Evolutionary conservation across 306 rosid genomes (phyloP).

Genomic region (Prunus kanzakura): DNA sequence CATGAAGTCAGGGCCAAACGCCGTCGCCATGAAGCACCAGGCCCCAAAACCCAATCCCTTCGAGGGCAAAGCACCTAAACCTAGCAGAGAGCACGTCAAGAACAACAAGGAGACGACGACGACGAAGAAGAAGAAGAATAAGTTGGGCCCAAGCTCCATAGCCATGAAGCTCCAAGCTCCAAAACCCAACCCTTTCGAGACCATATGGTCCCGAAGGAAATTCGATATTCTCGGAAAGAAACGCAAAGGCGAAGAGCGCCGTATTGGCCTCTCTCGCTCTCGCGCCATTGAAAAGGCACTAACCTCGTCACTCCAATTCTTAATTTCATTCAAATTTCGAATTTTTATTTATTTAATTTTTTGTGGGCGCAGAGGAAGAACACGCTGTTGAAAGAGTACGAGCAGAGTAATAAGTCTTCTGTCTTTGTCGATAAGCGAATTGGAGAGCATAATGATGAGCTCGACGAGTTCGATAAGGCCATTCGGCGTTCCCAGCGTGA

Average conservation of each 20-base stretch:
- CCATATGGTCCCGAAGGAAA: slow-evolving; percentile 72
- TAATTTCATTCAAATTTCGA: background rate
- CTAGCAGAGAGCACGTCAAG: background rate
- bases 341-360: background rate
- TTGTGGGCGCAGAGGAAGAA: slow-evolving; percentile 60
- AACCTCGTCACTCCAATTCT: background rate
- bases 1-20: slow-evolving; percentile 44
- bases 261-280: slow-evolving; percentile 76
- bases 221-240: slow-evolving; percentile 79
- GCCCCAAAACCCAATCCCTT: slow-evolving; percentile 53
- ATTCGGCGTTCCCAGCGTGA: slow-evolving; percentile 81
- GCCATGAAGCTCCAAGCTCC: slow-evolving; percentile 68
- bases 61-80: slow-evolving; percentile 33
- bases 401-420: slow-evolving; percentile 59
- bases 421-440: slow-evolving; percentile 73
- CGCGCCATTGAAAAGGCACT: slow-evolving; percentile 58
- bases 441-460: slow-evolving; percentile 62
- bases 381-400: slow-evolving; percentile 76
- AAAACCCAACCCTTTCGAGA: slow-evolving; percentile 67
- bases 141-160: slow-evolving; percentile 45
- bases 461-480: slow-evolving; percentile 81
- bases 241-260: slow-evolving; percentile 79
- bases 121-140: slow-evolving; percentile 48
- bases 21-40: slow-evolving; percentile 57
- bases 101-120: background rate